phyloP scores from a whole-genome alignment of 805 yeast species.

The Lachancea quebecensis region DNA sequence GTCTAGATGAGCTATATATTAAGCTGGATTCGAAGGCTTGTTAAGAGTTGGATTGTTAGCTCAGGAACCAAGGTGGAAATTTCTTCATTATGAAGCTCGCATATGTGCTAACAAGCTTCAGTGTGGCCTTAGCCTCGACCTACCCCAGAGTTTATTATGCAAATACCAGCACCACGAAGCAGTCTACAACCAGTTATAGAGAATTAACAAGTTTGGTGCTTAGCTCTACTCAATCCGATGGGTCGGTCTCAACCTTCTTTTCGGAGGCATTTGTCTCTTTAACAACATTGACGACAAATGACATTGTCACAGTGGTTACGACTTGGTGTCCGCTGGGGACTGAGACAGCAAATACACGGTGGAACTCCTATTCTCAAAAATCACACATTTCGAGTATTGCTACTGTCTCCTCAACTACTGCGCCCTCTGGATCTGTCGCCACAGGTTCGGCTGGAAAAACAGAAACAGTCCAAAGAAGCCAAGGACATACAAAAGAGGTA shows the following conservation, averaged over 20 bases:
- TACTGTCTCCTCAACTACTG: slow-evolving; percentile 8
- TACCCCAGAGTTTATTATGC: slow-evolving; percentile 4
- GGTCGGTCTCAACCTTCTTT: background rate
- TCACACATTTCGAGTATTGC: slow-evolving; percentile 1
- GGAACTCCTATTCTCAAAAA: background rate
- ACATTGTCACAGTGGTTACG: slow-evolving; percentile 12
- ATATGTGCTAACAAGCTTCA: background rate
- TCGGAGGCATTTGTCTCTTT: slow-evolving; percentile 6
- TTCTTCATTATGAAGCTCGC: slow-evolving; percentile 1
- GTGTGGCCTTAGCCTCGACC: background rate
- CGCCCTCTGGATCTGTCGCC: slow-evolving; percentile 2
- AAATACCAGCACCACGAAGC: slow-evolving; percentile 1
- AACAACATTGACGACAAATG: slow-evolving; percentile 6
- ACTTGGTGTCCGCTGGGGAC: slow-evolving; percentile 11
- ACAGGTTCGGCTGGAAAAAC: slow-evolving; percentile 3
- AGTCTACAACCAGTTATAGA: background rate
- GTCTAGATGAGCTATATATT: too few species aligned
- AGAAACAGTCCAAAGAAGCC: slow-evolving; percentile 6
- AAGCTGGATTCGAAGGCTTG: too few species aligned
- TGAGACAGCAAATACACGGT: background rate
- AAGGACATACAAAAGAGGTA: slow-evolving; percentile 10
- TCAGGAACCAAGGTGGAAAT: too few species aligned
- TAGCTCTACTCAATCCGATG: background rate
- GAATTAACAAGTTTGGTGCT: slow-evolving; percentile 3
- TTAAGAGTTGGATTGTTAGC: too few species aligned